Evolutionary conservation across 2,329 filamentous ascomycete species (phyloP).

Genomic region (Xylariaceae sp.): DNA sequence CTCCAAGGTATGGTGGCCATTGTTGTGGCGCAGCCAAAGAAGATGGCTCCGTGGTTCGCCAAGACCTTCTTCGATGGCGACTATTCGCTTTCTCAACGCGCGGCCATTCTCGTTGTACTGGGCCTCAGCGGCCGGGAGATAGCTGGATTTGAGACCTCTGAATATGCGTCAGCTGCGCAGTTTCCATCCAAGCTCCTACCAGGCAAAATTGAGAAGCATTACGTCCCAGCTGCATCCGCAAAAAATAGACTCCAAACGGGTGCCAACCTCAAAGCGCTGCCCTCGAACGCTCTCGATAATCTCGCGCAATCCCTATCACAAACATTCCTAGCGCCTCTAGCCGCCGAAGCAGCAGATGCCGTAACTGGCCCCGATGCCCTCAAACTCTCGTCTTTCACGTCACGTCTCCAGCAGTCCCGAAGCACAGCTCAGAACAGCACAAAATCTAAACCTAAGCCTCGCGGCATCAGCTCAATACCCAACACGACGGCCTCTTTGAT

Average conservation of each 20-base stretch:
- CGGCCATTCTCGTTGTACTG: conserved; percentile 79
- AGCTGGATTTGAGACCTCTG: conserved; percentile 72
- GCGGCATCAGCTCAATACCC: conserved; percentile 62
- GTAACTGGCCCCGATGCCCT: conserved; percentile 80
- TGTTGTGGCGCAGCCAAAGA: conserved; percentile 74
- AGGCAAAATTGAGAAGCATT: conserved; percentile 73
- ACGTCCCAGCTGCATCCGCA: conserved; percentile 50
- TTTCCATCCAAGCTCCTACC: conserved; percentile 87
- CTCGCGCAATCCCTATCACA: conserved; percentile 73
- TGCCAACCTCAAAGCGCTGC: conserved; percentile 56
- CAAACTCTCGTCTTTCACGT: conserved; percentile 89
- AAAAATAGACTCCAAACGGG: conserved; percentile 31
- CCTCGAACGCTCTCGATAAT: conserved; percentile 66
- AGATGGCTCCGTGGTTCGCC: conserved; percentile 84
- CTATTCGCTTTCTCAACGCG: conserved; percentile 84
- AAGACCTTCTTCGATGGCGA: conserved; percentile 90
- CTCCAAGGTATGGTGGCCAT: conserved; percentile 84
- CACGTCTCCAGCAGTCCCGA: conserved; percentile 66
- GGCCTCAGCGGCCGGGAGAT: conserved; percentile 85
- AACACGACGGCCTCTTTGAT: conserved; percentile 83
- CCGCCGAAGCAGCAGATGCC: conserved; percentile 79
- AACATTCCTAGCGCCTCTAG: conserved; percentile 79
- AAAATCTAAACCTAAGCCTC: conserved; percentile 38
- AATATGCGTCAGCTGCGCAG: conserved; percentile 53
- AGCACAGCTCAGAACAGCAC: conserved; percentile 9